Conservation (phyloP, 2,329 filamentous ascomycete genomes). For the Cadophora sp. region DNA sequence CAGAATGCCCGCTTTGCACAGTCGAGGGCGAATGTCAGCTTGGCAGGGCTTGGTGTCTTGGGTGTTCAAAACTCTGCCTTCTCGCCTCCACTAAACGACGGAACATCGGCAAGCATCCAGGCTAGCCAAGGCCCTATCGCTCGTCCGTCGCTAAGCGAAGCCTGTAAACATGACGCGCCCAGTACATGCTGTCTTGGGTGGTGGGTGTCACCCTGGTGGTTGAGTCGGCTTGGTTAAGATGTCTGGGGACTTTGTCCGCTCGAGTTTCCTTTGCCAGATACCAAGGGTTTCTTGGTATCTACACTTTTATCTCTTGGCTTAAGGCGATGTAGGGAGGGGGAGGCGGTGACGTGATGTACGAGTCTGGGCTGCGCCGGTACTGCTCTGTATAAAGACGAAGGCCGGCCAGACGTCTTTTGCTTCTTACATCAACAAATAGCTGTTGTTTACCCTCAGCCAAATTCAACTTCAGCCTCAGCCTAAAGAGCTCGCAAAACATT, state of each 20-base stretch:
- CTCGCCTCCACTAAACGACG: background rate
- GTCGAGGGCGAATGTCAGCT: background rate
- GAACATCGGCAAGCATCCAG: background rate
- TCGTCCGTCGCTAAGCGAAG: background rate
- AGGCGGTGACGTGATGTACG: constrained; percentile 11
- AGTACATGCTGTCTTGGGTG: background rate
- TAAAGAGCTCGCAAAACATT: background rate
- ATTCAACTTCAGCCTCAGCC: background rate
- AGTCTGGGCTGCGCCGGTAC: background rate
- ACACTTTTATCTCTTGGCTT: background rate
- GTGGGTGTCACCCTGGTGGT: background rate
- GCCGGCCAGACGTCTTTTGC: background rate
- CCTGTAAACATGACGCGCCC: background rate
- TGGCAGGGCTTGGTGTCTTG: background rate
- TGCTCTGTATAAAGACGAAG: background rate
- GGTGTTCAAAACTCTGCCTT: background rate
- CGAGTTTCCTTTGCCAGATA: background rate
- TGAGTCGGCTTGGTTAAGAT: no score
- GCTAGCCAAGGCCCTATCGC: background rate
- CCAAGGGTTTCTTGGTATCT: background rate
- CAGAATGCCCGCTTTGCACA: no score
- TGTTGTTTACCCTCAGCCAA: background rate
- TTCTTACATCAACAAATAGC: background rate
- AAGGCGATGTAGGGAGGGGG: background rate
- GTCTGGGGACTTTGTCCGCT: no score